These are phyloP conservation scores for Colletotrichum higginsianum DNA, from an alignment of 2,329 filamentous ascomycete genomes.

Conservation along the genomic window DNA sequence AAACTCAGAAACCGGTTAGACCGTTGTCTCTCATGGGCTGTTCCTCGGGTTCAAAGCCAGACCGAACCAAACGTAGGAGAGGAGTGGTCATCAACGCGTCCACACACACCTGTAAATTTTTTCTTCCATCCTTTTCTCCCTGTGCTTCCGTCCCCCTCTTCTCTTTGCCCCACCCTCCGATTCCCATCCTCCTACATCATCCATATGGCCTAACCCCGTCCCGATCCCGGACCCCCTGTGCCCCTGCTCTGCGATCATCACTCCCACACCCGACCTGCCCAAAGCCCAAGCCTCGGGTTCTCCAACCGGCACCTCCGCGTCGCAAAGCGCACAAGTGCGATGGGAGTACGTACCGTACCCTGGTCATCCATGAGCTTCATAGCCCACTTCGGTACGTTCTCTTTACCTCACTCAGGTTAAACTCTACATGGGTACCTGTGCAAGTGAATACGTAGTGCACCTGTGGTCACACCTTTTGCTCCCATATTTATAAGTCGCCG, in stretches of 20 bases:
- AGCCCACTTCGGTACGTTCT: slow-evolving; percentile 8
- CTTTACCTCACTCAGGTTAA: slow-evolving; percentile 23
- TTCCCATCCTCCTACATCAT: slow-evolving; percentile 14
- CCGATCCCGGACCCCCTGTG: slow-evolving; percentile 28
- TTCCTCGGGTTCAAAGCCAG: slow-evolving; percentile 3
- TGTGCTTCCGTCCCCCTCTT: background rate
- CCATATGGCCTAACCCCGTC: slow-evolving; percentile 7
- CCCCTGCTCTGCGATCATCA: slow-evolving; percentile 20
- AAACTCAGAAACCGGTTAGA: slow-evolving; percentile 24
- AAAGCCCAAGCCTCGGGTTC: slow-evolving; percentile 35
- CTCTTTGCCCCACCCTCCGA: background rate
- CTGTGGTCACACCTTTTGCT: slow-evolving; percentile 14
- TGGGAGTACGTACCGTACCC: slow-evolving; percentile 20
- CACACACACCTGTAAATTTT: slow-evolving; percentile 12
- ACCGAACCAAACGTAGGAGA: background rate
- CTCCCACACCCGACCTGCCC: background rate
- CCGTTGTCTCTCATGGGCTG: slow-evolving; percentile 21
- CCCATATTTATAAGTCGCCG: slow-evolving; percentile 35
- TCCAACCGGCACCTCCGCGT: slow-evolving; percentile 36
- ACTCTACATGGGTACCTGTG: background rate
- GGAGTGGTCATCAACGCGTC: slow-evolving; percentile 20
- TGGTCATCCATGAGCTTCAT: slow-evolving; percentile 25
- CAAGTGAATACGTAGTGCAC: slow-evolving; percentile 36
- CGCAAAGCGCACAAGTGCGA: slow-evolving; percentile 21
- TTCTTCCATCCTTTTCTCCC: slow-evolving; percentile 19